Conservation (phyloP, 768 basidiomycete species). For the Sporobolomyces phaffii region DNA sequence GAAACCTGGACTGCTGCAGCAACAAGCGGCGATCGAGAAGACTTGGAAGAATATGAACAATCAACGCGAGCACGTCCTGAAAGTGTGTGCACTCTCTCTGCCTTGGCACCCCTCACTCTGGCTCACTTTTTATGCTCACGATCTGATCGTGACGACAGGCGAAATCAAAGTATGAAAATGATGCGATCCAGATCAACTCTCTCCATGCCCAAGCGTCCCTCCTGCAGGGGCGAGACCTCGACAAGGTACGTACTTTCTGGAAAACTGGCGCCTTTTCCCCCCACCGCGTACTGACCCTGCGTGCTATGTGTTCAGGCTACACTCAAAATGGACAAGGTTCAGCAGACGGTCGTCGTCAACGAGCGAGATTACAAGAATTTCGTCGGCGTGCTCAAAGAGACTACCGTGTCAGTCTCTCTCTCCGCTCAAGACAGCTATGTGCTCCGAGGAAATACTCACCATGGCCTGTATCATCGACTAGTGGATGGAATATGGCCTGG, state of each 20-base stretch:
- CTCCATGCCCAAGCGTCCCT: conserved; percentile 86
- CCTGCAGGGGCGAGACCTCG: conserved; percentile 86
- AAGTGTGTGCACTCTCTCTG: conserved; percentile 46
- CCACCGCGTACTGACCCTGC: neutral
- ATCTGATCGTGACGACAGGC: conserved; percentile 52
- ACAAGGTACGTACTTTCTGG: conserved; percentile 67
- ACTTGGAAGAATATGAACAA: conserved; percentile 80
- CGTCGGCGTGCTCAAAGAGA: conserved; percentile 69
- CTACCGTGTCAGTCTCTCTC: conserved; percentile 46
- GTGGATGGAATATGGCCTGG: conserved; percentile 90
- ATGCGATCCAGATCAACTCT: conserved; percentile 87
- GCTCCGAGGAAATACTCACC: too few relatives aligned
- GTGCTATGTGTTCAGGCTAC: conserved; percentile 43
- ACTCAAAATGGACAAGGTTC: conserved; percentile 75
- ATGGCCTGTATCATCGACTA: conserved; percentile 20
- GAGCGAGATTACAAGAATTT: conserved; percentile 90
- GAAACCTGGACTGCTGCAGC: too few relatives aligned
- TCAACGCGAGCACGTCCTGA: conserved; percentile 75
- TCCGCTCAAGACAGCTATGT: neutral
- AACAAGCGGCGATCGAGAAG: conserved; percentile 74
- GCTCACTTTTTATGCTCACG: too few relatives aligned
- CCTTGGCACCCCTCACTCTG: neutral
- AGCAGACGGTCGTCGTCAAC: conserved; percentile 80
- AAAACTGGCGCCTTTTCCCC: neutral
- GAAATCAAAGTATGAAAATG: conserved; percentile 84